Evolutionary conservation across 345 rosid genomes (phyloP).

Genomic region (Camelina sativa): DNA sequence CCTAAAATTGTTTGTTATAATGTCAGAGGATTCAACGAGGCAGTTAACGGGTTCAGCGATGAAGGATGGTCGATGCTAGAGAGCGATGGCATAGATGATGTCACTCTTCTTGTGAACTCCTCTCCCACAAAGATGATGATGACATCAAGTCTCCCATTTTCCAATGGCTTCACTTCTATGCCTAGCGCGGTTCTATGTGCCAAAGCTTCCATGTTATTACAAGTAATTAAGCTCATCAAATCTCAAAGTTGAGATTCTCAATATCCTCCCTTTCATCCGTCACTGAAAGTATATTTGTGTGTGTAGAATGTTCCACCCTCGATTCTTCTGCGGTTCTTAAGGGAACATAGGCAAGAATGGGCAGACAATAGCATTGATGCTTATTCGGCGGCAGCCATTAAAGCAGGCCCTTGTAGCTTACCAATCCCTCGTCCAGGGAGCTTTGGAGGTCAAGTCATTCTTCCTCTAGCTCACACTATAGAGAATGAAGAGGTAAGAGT

Average conservation of each 20-base stretch:
- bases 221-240: slow-evolving; percentile 51
- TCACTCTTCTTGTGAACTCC: slow-evolving; percentile 84
- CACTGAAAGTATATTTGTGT: slow-evolving; percentile 16
- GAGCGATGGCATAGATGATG: slow-evolving; percentile 94
- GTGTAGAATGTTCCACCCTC: slow-evolving; percentile 96
- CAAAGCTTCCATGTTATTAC: slow-evolving; percentile 96
- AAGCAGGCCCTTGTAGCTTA: slow-evolving; percentile 81
- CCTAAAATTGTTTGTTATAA: slow-evolving; percentile 10
- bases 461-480: slow-evolving; percentile 94
- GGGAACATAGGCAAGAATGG: slow-evolving; percentile 99
- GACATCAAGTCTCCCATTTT: slow-evolving; percentile 62
- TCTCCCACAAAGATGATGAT: slow-evolving; percentile 91
- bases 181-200: slow-evolving; percentile 82
- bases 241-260: slow-evolving; percentile 3
- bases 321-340: slow-evolving; percentile 81
- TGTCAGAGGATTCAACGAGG: slow-evolving; percentile 93
- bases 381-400: slow-evolving; percentile 90
- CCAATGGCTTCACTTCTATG: slow-evolving; percentile 74
- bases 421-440: slow-evolving; percentile 79
- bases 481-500: slow-evolving; percentile 83
- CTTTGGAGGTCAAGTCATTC: slow-evolving; percentile 94
- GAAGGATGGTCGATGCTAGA: slow-evolving; percentile 97
- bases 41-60: slow-evolving; percentile 88
- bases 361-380: slow-evolving; percentile 94
- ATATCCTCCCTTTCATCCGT: neutral